Evolutionary conservation across 129 eudicot genomes (phyloP), one percentile per base, ranked within the genome.

Genomic region (Lactuca sativa): DNA sequence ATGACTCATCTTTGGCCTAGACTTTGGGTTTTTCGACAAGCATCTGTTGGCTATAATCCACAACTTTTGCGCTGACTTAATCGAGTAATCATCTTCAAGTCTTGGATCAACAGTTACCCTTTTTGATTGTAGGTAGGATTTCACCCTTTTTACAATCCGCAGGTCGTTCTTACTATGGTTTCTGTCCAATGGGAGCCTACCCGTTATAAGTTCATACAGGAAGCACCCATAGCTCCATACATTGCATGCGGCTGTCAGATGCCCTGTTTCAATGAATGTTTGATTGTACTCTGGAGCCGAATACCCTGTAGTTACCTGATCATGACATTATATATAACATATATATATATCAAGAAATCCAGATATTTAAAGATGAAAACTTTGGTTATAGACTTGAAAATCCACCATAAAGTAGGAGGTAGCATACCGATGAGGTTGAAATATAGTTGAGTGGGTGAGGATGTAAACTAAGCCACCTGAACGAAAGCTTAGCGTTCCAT

Each of bases 281-380:
- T 79, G 86, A 16, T 82, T n/a, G 65, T 85, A 85, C 48, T 85
- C 91, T 4, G 91, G 91, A 17, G 91, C 87, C 9, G 91, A 85
- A 54, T 85, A 85, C 31, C 87, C 87, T 74, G 68, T 62, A 3
- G 91, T 85, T 65, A 79, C 82, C 86, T 85, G 76, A 67, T 47
- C 1, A 11, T 47, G 1, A 47, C 52, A 43, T 43, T 43, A 43
- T 43, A 36, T 36, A 25, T 25, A 25, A 25, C 9, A 43, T 43
- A 36, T 4, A 43, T 43, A 36, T 4, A 43, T 43, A 9, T 6
- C 13, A 43, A 9, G 9, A 43, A 43, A 43, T 8, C 9, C 9
- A 47, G 52, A 47, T 11, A 47, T 36, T 36, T 25, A 25, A 25
- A 25, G 30, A 25, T 25, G 30, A 25, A 25, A 25, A 25, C 30